Percentiles rank a stretch among this genome's conserved stretches.
Conservation (phyloP, 495 filamentous ascomycete species). For the Daldinia childiae region DNA sequence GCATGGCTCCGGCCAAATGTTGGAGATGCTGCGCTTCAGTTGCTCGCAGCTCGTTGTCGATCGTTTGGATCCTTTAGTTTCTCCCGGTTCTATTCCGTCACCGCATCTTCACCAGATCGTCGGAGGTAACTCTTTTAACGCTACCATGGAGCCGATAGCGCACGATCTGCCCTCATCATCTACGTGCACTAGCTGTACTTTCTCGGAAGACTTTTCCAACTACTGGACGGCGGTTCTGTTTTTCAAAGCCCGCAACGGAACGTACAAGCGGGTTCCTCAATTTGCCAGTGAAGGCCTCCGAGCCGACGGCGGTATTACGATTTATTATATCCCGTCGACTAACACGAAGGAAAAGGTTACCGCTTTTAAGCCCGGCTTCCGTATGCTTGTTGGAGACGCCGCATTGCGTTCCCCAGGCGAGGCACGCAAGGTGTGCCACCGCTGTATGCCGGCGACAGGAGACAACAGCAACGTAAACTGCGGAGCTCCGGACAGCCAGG, state of each 20-base stretch:
- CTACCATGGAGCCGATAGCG: constrained; percentile 43
- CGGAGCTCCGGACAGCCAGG: constrained; percentile 44
- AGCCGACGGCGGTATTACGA: constrained; percentile 53
- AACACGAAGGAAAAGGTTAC: constrained; percentile 49
- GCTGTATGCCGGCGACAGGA: constrained; percentile 55
- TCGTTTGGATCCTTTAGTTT: constrained; percentile 73
- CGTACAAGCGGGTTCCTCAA: constrained; percentile 54
- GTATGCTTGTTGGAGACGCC: constrained; percentile 74
- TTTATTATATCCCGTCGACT: constrained; percentile 53
- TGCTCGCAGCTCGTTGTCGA: constrained; percentile 59
- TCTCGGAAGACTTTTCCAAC: constrained; percentile 52
- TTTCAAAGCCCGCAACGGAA: constrained; percentile 55
- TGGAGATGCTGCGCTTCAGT: constrained; percentile 51
- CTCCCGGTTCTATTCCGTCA: constrained; percentile 60
- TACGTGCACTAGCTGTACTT: constrained; percentile 50
- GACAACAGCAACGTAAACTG: constrained; percentile 47
- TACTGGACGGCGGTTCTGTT: constrained; percentile 55
- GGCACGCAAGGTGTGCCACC: constrained; percentile 61
- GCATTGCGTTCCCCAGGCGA: constrained; percentile 51
- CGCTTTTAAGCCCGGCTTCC: constrained; percentile 73
- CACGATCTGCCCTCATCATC: constrained; percentile 43
- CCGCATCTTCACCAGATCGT: constrained; percentile 56
- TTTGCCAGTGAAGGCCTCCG: constrained; percentile 46
- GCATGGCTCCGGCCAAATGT: constrained; percentile 45
- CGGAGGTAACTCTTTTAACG: constrained; percentile 52